These are phyloP conservation scores for Baudoinia panamericana DNA, from an alignment of 495 filamentous ascomycete genomes.

Conservation along the genomic window DNA sequence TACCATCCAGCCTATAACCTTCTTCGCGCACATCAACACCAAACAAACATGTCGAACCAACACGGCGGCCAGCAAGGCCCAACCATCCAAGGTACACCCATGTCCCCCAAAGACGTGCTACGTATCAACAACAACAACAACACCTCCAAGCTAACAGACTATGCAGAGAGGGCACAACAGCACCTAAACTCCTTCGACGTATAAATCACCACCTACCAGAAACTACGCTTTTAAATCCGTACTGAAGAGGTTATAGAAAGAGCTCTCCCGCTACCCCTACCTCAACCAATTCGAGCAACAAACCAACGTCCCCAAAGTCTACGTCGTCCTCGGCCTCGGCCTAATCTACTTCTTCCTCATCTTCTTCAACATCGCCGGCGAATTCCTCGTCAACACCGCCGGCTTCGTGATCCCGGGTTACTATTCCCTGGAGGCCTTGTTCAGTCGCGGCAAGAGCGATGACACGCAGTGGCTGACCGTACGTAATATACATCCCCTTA, in stretches of 20 bases:
- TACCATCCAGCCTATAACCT: too few species aligned
- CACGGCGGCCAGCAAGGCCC: not conserved
- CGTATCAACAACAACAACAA: too few species aligned
- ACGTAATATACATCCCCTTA: constrained; percentile 30
- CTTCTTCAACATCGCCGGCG: constrained; percentile 97
- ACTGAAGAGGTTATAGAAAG: constrained; percentile 13
- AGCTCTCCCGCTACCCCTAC: constrained; percentile 93
- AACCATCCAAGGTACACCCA: not conserved
- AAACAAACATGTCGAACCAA: too few species aligned
- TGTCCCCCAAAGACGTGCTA: not conserved
- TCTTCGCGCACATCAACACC: too few species aligned
- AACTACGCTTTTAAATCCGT: too few species aligned
- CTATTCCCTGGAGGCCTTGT: constrained; percentile 85
- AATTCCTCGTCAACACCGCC: constrained; percentile 91
- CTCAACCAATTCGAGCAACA: constrained; percentile 97
- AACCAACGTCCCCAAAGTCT: constrained; percentile 89
- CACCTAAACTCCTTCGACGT: constrained; percentile 14
- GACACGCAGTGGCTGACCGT: constrained; percentile 82
- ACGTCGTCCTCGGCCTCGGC: constrained; percentile 73
- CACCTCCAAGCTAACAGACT: constrained; percentile 3
- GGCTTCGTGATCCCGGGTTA: constrained; percentile 91
- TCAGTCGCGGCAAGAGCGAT: constrained; percentile 66
- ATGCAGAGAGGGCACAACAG: constrained; percentile 11
- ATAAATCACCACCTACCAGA: not conserved
- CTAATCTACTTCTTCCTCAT: constrained; percentile 95